Evolutionary conservation across 1,139 yeast species (phyloP).

Genomic region (Pichia sp.): DNA sequence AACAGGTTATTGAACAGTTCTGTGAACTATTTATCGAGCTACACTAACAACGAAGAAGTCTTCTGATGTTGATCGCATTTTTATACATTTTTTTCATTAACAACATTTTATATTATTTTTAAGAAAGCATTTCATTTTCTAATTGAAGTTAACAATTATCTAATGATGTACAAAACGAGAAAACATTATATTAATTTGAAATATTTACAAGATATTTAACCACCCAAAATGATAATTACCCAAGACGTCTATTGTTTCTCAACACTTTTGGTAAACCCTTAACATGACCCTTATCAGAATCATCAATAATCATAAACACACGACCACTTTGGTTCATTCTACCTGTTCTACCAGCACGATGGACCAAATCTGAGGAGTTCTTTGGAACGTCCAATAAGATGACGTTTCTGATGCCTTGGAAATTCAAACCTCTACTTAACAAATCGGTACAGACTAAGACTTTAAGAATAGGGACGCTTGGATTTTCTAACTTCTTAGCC

Average conservation of each 20-base stretch:
- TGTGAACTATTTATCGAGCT: slow-evolving; percentile 19
- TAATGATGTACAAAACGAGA: neutral
- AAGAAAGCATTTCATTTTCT: too few species aligned
- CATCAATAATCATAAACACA: slow-evolving; percentile 72
- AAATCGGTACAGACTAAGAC: slow-evolving; percentile 89
- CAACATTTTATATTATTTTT: too few species aligned
- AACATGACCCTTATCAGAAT: slow-evolving; percentile 76
- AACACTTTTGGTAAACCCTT: slow-evolving; percentile 77
- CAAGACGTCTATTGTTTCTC: slow-evolving; percentile 46
- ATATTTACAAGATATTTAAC: slow-evolving; percentile 4
- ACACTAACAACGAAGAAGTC: slow-evolving; percentile 11
- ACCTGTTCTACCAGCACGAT: slow-evolving; percentile 93
- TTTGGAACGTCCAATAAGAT: slow-evolving; percentile 83
- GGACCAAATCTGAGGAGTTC: slow-evolving; percentile 82
- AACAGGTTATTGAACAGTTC: slow-evolving; percentile 28
- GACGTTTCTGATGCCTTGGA: slow-evolving; percentile 78
- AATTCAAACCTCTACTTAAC: slow-evolving; percentile 87
- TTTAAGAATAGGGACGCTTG: slow-evolving; percentile 38
- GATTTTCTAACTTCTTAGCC: slow-evolving; percentile 42
- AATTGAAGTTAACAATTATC: too few species aligned
- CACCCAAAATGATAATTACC: slow-evolving; percentile 10
- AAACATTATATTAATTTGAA: neutral
- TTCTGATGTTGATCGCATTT: slow-evolving; percentile 13
- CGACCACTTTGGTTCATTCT: slow-evolving; percentile 89
- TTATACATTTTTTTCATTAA: slow-evolving; percentile 14